Percentiles rank a stretch among this genome's conserved stretches.
phyloP scores from a whole-genome alignment of 441 rosid genomes.

The Erodium chrysanthum region DNA sequence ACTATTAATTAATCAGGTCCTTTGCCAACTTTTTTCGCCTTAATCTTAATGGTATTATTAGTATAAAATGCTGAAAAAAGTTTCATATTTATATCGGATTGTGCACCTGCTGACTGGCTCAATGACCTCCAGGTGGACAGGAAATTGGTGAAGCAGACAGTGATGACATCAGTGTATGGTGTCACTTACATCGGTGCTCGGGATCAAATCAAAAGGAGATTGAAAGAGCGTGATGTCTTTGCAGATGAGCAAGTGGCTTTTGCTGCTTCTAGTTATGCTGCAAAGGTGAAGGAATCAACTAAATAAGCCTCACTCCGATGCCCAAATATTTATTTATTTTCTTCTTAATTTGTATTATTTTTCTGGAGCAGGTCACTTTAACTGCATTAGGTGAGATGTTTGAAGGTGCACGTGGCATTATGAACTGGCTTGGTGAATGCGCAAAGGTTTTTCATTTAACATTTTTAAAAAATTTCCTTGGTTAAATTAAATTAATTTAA shows the following conservation, averaged over 20 bases:
- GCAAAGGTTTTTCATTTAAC: constrained; percentile 53
- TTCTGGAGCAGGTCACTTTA: constrained; percentile 56
- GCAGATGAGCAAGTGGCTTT: constrained; percentile 47
- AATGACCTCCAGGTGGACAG: constrained; percentile 64
- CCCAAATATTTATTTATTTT: not conserved
- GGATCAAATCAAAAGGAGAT: constrained; percentile 82
- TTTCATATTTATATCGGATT: too few relatives aligned
- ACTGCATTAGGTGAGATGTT: constrained; percentile 90
- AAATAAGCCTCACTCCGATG: not conserved
- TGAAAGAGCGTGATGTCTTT: constrained; percentile 68
- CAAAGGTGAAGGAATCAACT: constrained; percentile 49
- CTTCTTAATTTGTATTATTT: constrained; percentile 6
- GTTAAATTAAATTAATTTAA: too few relatives aligned
- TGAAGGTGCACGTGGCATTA: constrained; percentile 82
- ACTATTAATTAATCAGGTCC: constrained; percentile 71
- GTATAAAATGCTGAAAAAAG: not conserved
- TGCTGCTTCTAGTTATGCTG: constrained; percentile 80
- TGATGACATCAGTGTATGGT: constrained; percentile 96
- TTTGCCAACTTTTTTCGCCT: constrained; percentile 31
- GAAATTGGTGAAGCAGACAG: constrained; percentile 98
- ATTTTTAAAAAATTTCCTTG: constrained; percentile 9
- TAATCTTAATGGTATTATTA: constrained; percentile 23
- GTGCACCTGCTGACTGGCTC: too few relatives aligned
- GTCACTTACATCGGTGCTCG: constrained; percentile 89
- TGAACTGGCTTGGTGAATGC: constrained; percentile 94